phyloP scores from a whole-genome alignment of 2,329 filamentous ascomycete species.

The Colletotrichum endophyticum region DNA sequence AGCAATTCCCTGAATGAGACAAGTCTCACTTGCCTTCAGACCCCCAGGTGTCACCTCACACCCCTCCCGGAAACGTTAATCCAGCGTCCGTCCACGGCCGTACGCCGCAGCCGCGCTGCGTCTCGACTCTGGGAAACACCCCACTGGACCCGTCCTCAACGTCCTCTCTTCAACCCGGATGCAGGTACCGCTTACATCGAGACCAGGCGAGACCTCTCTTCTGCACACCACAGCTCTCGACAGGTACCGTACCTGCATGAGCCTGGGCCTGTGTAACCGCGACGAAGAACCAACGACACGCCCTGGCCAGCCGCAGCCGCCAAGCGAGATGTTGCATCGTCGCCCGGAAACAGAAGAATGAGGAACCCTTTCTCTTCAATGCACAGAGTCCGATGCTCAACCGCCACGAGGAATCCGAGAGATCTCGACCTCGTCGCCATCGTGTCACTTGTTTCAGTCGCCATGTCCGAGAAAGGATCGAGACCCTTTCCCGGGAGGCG shows the following conservation, averaged over 20 bases:
- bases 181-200: conserved; percentile 9
- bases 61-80: background rate
- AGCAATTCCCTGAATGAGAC: background rate
- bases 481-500: background rate
- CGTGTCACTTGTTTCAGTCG: conserved; percentile 3
- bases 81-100: background rate
- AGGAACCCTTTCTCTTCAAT: background rate
- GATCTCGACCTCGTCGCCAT: background rate
- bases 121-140: background rate
- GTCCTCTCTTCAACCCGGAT: background rate
- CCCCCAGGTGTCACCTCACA: background rate
- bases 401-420: background rate
- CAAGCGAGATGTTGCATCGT: background rate
- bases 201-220: background rate
- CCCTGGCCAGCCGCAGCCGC: conserved; percentile 1
- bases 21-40: background rate
- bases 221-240: background rate
- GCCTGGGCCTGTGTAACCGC: conserved; percentile 1
- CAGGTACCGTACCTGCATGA: background rate
- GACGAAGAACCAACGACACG: background rate
- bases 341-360: background rate
- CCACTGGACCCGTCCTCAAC: background rate
- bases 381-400: background rate
- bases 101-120: conserved; percentile 6
- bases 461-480: background rate